phyloP scores from a whole-genome alignment of 1,284 basidiomycete genomes.

The Moniliophthora roreri region DNA sequence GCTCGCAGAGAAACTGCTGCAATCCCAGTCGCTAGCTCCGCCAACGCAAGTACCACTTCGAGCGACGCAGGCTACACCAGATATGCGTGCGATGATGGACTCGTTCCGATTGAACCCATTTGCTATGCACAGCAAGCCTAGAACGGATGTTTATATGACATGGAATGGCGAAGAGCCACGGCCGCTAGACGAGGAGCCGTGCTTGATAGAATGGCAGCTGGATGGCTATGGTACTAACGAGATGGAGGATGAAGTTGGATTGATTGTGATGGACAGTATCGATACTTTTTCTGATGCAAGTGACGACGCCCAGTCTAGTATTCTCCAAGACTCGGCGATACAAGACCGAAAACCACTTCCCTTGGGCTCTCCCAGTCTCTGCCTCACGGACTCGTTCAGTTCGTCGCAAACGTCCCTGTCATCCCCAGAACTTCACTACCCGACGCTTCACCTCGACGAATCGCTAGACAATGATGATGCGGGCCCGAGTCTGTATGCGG shows the following conservation, averaged over 20 bases:
- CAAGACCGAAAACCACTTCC: too few species aligned
- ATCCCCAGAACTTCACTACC: too few species aligned
- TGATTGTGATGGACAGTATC: slow-evolving; percentile 13
- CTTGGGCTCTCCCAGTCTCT: too few species aligned
- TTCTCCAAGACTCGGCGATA: too few species aligned
- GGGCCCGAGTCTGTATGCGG: too few species aligned
- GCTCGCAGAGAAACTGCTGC: slow-evolving; percentile 9
- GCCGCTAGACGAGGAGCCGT: slow-evolving; percentile 56
- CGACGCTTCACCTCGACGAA: too few species aligned
- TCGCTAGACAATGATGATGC: too few species aligned
- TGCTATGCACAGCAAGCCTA: slow-evolving; percentile 48
- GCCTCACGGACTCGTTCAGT: too few species aligned
- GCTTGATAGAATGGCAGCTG: slow-evolving; percentile 64
- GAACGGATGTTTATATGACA: slow-evolving; percentile 27
- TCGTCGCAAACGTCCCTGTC: too few species aligned
- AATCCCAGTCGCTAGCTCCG: slow-evolving; percentile 40
- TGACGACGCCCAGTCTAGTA: background rate
- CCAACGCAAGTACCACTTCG: slow-evolving; percentile 71
- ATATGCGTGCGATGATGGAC: slow-evolving; percentile 73
- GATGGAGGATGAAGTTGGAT: slow-evolving; percentile 7
- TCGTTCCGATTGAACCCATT: slow-evolving; percentile 77
- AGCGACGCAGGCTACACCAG: slow-evolving; percentile 63
- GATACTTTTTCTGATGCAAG: background rate
- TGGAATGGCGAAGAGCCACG: slow-evolving; percentile 47
- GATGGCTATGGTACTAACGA: slow-evolving; percentile 22